phyloP scores from a whole-genome alignment of 2,329 filamentous ascomycete genomes.

The Proliferodiscus dingleyae region DNA sequence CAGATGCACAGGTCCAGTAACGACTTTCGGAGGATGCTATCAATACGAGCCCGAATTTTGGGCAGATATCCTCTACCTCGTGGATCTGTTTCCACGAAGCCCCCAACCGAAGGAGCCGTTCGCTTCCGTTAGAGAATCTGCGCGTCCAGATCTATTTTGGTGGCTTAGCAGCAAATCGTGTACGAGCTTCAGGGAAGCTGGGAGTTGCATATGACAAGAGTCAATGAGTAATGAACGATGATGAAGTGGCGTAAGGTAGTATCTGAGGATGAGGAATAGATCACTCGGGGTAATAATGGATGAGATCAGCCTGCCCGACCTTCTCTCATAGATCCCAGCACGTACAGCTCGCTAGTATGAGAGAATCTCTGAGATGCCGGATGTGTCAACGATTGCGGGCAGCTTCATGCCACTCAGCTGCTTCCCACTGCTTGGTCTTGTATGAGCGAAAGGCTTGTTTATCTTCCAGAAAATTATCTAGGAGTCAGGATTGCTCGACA shows the following conservation, averaged over 20 bases:
- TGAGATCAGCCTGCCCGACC: constrained; percentile 10
- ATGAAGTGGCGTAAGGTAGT: constrained; percentile 8
- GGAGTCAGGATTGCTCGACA: constrained; percentile 1
- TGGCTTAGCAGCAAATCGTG: neutral
- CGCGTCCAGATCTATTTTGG: neutral
- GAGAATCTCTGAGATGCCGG: constrained; percentile 1
- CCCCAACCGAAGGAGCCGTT: neutral
- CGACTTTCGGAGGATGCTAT: neutral
- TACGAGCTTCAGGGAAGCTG: neutral
- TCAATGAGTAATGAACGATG: constrained; percentile 1
- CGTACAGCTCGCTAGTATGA: constrained; percentile 9
- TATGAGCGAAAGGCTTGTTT: too few relatives aligned
- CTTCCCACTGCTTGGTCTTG: constrained; percentile 2
- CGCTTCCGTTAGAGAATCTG: neutral
- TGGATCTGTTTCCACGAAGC: neutral
- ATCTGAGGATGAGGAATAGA: constrained; percentile 5
- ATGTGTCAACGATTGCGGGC: constrained; percentile 10
- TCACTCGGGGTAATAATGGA: constrained; percentile 4
- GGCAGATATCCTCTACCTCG: neutral
- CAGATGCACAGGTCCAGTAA: too few relatives aligned
- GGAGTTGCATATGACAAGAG: too few relatives aligned
- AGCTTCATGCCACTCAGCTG: too few relatives aligned
- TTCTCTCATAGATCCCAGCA: constrained; percentile 1
- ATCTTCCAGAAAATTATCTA: neutral
- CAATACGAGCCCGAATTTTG: neutral